Base-by-base conservation (phyloP, 441 rosid genomes). In the Macaranga tanarius region DNA sequence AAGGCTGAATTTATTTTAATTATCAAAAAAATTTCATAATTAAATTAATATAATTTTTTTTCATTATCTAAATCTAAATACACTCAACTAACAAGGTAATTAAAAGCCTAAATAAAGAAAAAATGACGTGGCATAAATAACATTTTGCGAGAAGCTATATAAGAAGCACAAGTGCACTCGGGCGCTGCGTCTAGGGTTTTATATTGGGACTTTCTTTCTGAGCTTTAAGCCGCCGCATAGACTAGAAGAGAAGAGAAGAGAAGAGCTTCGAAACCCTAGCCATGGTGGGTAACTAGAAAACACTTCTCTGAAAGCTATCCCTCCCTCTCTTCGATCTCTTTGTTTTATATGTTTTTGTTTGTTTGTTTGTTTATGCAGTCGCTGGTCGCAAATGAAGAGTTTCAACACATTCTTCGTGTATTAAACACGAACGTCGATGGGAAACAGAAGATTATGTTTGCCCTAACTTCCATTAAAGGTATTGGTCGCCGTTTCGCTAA, bases 341-440 rank as follows among this genome's bases (percentile, higher is more conserved):
- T 10, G 6, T 60, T 23, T 22, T 31, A 20, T 19, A 15, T 23
- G 3, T 9, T 1, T 38, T 3, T n/a, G 4, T 10, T 52, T 62
- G 34, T 56, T 22, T 55, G 11, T 44, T 10, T 64, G 19, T 69
- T 44, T 23, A 47, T 55, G 42, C 58, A 92, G 97, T 85, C 92
- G 70, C 87, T 92, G 73, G 96, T 92, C 7, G 91, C 94, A 8
- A 89, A 86, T 73, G 97, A 92, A 73, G 97, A 89, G 10, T 92
- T 90, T 40, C 96, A 92, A 84, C 97, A 92, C 86, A 92, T 92
- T 65, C 86, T 92, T 73, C 96, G 95, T 89, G 97, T 92, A 75
- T 71, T 90, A 72, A 92, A 92, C 86, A 90, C 96, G 47, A 92
- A 92, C 73, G 96, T 92, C 7, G 97, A 92, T 84, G 97, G 97